Conservation (phyloP, 148 eudicot species). For the Vaccinium myrtillus region DNA sequence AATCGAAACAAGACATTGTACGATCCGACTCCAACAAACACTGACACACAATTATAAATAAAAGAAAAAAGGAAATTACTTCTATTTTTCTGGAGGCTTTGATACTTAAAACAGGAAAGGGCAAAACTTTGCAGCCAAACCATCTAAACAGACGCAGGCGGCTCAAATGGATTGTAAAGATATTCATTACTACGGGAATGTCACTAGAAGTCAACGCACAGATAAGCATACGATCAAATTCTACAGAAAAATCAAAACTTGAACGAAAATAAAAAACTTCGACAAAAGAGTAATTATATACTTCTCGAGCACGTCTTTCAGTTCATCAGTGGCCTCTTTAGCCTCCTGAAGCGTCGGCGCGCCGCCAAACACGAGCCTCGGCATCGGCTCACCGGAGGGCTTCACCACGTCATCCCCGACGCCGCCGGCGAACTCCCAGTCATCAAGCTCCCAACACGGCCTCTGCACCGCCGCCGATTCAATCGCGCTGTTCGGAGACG, state of each 20-base stretch:
- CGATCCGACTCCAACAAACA: neutral
- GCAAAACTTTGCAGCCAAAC: too few species aligned
- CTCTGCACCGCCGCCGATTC: conserved; percentile 27
- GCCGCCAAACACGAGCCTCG: conserved; percentile 73
- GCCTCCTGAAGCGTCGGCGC: conserved; percentile 61
- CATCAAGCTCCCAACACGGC: conserved; percentile 54
- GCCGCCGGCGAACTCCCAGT: conserved; percentile 65
- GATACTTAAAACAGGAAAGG: neutral
- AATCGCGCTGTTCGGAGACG: conserved; percentile 7
- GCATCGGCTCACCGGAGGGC: conserved; percentile 27
- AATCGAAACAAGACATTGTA: neutral
- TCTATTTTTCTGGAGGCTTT: neutral
- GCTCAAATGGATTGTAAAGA: neutral
- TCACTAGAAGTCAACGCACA: neutral
- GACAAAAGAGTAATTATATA: conserved; percentile 16
- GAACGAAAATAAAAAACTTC: neutral
- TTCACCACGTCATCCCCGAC: conserved; percentile 31
- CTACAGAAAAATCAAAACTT: neutral
- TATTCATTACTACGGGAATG: neutral
- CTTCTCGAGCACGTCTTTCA: conserved; percentile 57
- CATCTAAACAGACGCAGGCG: neutral
- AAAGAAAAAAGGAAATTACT: neutral
- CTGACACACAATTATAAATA: too few species aligned
- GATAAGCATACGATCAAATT: neutral
- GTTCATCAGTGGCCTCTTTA: conserved; percentile 66